phyloP scores from a whole-genome alignment of 176 grass and related monocot species.

The Alloteropsis semialata region DNA sequence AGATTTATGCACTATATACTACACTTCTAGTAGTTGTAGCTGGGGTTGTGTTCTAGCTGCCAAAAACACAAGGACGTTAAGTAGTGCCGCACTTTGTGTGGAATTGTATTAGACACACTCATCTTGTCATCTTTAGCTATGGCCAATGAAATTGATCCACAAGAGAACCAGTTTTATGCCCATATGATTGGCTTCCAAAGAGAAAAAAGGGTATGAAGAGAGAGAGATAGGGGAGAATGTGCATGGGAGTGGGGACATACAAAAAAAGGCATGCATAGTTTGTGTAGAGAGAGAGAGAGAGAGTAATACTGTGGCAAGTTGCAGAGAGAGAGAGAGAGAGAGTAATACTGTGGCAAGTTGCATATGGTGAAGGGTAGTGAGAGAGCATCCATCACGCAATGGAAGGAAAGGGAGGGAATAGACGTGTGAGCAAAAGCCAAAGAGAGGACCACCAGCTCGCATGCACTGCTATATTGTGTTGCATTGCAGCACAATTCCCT shows the following conservation, averaged over 20 bases:
- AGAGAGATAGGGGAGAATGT: constrained; percentile 20
- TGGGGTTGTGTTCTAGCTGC: constrained; percentile 25
- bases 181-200: constrained; percentile 40
- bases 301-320: constrained; percentile 1
- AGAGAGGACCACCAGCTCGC: constrained; percentile 23
- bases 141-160: constrained; percentile 25
- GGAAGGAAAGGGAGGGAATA: constrained; percentile 31
- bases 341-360: constrained; percentile 26
- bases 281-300: background rate
- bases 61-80: constrained; percentile 29
- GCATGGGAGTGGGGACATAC: constrained; percentile 40
- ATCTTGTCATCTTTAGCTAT: background rate
- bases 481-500: background rate
- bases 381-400: constrained; percentile 45
- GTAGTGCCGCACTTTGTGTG: constrained; percentile 43
- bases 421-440: constrained; percentile 32
- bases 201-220: background rate
- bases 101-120: constrained; percentile 1
- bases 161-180: constrained; percentile 34
- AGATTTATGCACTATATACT: background rate
- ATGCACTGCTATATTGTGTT: background rate
- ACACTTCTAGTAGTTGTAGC: background rate
- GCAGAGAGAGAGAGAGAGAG: background rate
- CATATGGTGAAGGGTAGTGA: constrained; percentile 21
- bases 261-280: background rate